Percentiles rank a stretch among this genome's conserved stretches.
phyloP scores from a whole-genome alignment of 352 stramenopile genomes.

The Elongisporangium undulatum region DNA sequence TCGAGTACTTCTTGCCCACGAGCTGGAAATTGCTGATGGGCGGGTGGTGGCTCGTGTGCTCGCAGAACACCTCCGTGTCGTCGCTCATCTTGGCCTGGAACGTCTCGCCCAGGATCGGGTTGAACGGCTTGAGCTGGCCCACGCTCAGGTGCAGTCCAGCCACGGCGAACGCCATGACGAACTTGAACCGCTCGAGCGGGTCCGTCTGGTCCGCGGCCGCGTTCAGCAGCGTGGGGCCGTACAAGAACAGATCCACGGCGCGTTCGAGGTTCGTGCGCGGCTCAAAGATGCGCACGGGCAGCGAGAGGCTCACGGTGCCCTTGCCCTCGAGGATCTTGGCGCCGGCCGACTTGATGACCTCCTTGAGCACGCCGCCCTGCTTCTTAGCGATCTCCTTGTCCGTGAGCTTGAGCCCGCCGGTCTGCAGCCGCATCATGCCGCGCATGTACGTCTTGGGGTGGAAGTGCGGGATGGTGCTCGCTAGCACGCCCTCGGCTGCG shows the following conservation, averaged over 20 bases:
- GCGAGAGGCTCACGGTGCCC: slow-evolving; percentile 74
- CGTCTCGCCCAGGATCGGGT: slow-evolving; percentile 80
- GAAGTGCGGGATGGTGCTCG: slow-evolving; percentile 18
- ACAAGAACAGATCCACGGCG: slow-evolving; percentile 77
- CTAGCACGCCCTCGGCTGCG: slow-evolving; percentile 5
- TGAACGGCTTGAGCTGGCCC: slow-evolving; percentile 83
- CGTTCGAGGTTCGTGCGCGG: slow-evolving; percentile 79
- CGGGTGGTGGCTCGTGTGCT: slow-evolving; percentile 84
- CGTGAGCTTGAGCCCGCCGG: slow-evolving; percentile 71
- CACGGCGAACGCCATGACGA: slow-evolving; percentile 74
- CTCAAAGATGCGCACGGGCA: slow-evolving; percentile 85
- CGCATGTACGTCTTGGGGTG: slow-evolving; percentile 80
- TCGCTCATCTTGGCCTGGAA: slow-evolving; percentile 72
- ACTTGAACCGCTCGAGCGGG: slow-evolving; percentile 72
- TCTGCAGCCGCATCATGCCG: slow-evolving; percentile 69
- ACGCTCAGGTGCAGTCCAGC: slow-evolving; percentile 77
- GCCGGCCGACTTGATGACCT: slow-evolving; percentile 76
- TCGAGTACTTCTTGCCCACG: slow-evolving; percentile 63
- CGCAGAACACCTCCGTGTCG: slow-evolving; percentile 72
- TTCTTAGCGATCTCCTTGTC: slow-evolving; percentile 87
- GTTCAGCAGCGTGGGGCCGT: slow-evolving; percentile 73
- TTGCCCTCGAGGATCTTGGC: slow-evolving; percentile 68
- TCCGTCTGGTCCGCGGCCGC: slow-evolving; percentile 52
- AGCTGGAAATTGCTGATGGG: slow-evolving; percentile 85
- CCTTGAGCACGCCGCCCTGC: slow-evolving; percentile 79